Base-by-base conservation (phyloP, 2,329 filamentous ascomycete species). In the Pyrenophora seminiperda region DNA sequence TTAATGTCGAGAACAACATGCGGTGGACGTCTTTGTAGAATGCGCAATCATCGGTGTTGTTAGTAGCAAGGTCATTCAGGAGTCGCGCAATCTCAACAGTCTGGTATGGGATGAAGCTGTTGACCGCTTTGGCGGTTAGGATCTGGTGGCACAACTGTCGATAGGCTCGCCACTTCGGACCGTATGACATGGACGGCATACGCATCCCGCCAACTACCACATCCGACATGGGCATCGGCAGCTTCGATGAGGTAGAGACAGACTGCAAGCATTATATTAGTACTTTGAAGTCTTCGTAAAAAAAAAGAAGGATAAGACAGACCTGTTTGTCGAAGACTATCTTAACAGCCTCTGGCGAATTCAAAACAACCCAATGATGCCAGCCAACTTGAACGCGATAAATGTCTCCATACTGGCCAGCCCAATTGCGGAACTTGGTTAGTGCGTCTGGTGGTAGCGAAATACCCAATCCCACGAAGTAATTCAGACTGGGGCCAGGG, bases 51-150 rank as follows among this genome's bases (percentile, higher is more conserved):
- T 68, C 58, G 1, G 50, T 52, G 39, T 75, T 74, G 30, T 73
- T 61, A 3, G 58, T 67, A 4, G 63, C 51, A 1, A 77, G 42
- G 39, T 77, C 73, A 46, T 56, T 65, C 1, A 77, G 55, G 13
- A 78, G 56, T 48, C 76, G 74, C 49, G 76, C 76, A 0, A 66
- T 58, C 56, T 78, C 75, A 41, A 73, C 75, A 40, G 75, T 69
- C 51, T 77, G 76, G 13, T 56, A 67, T 1, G 76, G 75, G 13
- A 66, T 58, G 50, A 76, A 77, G 1, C 59, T 63, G 1, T 56
- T 50, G 5, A 70, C 66, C 47, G 66, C 66, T 29, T 61, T 65
- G 5, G 57, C 55, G n/a, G 73, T 68, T 9, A 69, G 44, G 1
- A 76, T 49, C 50, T 65, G 56, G 48, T 67, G 73, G 13, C 68